Base-by-base conservation (phyloP, 192 early-diverging fungal species). In the Powellomyces hirtus region DNA sequence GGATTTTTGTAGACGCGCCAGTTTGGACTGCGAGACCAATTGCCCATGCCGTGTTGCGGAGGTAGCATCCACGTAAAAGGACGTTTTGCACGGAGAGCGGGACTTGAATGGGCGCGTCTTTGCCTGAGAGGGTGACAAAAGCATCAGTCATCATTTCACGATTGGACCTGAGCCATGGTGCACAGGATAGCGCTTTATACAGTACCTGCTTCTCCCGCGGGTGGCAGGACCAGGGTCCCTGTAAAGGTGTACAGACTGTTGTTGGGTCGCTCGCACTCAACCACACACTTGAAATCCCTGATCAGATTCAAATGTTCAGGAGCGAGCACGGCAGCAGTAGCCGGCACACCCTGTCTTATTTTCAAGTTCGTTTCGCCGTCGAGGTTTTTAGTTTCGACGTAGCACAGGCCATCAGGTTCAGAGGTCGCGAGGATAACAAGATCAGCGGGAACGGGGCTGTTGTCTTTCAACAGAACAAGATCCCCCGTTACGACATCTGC, bases 281-380 rank as follows among this genome's bases (percentile, higher is more conserved):
- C 82, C 36, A 80, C 77, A 68, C 91, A 93, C 27, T 68, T 61
- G 20, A 85, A 81, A 24, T 75, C 79, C 31, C 59, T 34, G 20
- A 76, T 34, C 1, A 71, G 45, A 13, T 84, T 86, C 52, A 88
- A 81, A 52, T 87, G 91, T 8, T 74, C 77, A 6, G 53, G 53
- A 20, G 80, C 78, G 24, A 66, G 53, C 24, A 92, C 49, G 44
- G 79, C 82, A 20, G 74, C 71, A 13, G 91, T 94, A 18, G 86
- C 81, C 0, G 79, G 68, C 55, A 90, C 52, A 2, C 88, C 85
- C 44, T 88, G 81, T 46, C 92, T 89, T 30, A 92, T 86, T 77
- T 99, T 99, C 34, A 99, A 80, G 68, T 97, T 99, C 7, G 97
- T 99, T 72, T 99, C 97, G 62, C 97, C 97, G 64, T 99, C 97